Conservation (phyloP, 768 basidiomycete genomes). For the Wakefieldia striispora region DNA sequence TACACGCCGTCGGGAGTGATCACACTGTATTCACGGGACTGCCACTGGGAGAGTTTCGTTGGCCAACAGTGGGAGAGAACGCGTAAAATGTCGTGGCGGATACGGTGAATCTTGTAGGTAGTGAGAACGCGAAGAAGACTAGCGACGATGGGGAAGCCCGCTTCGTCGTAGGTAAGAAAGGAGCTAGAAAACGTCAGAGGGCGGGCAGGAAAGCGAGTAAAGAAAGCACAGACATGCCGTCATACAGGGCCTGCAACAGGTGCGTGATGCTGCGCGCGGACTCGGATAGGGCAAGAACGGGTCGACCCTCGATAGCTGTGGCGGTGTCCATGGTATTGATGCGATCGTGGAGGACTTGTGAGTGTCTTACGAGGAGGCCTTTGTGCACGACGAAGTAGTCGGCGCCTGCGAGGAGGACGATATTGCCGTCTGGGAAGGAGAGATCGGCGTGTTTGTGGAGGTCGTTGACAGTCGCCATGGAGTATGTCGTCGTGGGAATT, state of each 20-base stretch:
- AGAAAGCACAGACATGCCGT: conserved; percentile 54
- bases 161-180: conserved; percentile 43
- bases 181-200: conserved; percentile 36
- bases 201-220: not conserved
- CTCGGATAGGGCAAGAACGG: conserved; percentile 55
- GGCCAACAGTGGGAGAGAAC: conserved; percentile 59
- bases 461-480: conserved; percentile 17
- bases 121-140: conserved; percentile 62
- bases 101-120: conserved; percentile 56
- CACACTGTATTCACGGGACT: conserved; percentile 58
- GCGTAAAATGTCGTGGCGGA: conserved; percentile 57
- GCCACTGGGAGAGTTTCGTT: conserved; percentile 60
- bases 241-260: conserved; percentile 67
- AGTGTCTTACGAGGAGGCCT: conserved; percentile 65
- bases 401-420: conserved; percentile 55
- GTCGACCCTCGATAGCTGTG: conserved; percentile 49
- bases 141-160: conserved; percentile 53
- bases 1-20: conserved; percentile 51
- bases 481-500: conserved; percentile 21
- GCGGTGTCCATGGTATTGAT: conserved; percentile 32
- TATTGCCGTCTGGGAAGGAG: conserved; percentile 68
- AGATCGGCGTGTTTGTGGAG: conserved; percentile 49
- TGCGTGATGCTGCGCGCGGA: conserved; percentile 52
- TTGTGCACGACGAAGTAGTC: conserved; percentile 69
- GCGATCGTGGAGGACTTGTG: conserved; percentile 44